These are phyloP conservation scores for Biscogniauxia sp. DNA, from an alignment of 2,329 filamentous ascomycete species.

Conservation along the genomic window DNA sequence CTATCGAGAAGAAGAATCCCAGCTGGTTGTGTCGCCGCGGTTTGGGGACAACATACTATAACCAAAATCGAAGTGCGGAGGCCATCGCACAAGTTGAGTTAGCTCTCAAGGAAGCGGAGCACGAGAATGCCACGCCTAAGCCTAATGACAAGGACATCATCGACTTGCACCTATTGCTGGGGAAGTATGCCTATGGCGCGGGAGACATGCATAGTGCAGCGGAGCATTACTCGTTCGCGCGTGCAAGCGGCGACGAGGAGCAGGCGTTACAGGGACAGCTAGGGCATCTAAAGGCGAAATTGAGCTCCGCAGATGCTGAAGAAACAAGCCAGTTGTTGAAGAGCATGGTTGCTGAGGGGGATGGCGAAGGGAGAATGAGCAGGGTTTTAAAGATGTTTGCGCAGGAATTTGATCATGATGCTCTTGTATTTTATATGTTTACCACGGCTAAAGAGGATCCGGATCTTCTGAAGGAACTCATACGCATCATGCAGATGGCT, in stretches of 20 bases:
- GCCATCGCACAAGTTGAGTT: slow-evolving; percentile 8
- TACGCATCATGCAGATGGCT: slow-evolving; percentile 14
- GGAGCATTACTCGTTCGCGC: slow-evolving; percentile 6
- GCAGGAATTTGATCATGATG: slow-evolving; percentile 10
- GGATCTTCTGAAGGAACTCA: slow-evolving; percentile 15
- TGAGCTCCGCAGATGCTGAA: slow-evolving; percentile 1
- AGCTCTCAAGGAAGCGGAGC: slow-evolving; percentile 9
- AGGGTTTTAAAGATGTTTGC: slow-evolving; percentile 16
- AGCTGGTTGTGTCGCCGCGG: slow-evolving; percentile 21
- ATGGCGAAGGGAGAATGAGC: slow-evolving; percentile 7
- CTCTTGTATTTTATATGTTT: slow-evolving; percentile 17
- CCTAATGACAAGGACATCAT: slow-evolving; percentile 14
- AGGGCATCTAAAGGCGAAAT: slow-evolving; percentile 10
- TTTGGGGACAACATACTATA: slow-evolving; percentile 7
- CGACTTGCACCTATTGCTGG: slow-evolving; percentile 14
- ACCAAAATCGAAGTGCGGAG: slow-evolving; percentile 1
- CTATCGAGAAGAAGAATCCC: slow-evolving; percentile 13
- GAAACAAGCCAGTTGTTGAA: slow-evolving; percentile 5
- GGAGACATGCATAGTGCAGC: slow-evolving; percentile 2
- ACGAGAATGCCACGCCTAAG: slow-evolving; percentile 11
- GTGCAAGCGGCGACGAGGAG: slow-evolving; percentile 1
- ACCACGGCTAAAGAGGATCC: slow-evolving; percentile 9
- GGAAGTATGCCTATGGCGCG: slow-evolving; percentile 4
- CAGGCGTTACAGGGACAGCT: slow-evolving; percentile 4
- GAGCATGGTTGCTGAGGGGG: slow-evolving; percentile 2